Conservation (phyloP, 106 monocot species). For the Dendrobium chrysotoxum region DNA sequence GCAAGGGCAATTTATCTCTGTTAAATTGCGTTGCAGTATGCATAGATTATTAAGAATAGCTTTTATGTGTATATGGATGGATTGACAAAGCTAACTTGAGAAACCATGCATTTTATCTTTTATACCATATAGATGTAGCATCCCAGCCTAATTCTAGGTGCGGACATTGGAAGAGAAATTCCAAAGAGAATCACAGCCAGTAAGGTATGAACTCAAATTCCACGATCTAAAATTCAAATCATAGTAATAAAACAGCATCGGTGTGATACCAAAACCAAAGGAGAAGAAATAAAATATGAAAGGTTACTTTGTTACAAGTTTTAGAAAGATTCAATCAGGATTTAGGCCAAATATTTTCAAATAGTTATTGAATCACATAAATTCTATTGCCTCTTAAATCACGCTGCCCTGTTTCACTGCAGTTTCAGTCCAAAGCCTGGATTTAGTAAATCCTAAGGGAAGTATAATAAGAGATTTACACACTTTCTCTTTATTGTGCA, state of each 20-base stretch:
- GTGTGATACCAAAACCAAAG: background rate
- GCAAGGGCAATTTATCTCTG: background rate
- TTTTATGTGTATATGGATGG: background rate
- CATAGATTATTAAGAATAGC: background rate
- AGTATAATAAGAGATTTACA: too few relatives aligned
- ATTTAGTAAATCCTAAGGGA: too few relatives aligned
- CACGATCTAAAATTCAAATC: background rate
- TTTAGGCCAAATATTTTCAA: too few relatives aligned
- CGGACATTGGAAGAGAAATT: background rate
- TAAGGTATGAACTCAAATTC: background rate
- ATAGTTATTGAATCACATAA: too few relatives aligned
- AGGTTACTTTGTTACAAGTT: too few relatives aligned
- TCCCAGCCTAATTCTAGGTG: background rate
- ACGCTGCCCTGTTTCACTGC: too few relatives aligned
- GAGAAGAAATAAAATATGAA: too few relatives aligned
- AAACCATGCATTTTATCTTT: background rate
- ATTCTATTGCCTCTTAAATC: too few relatives aligned
- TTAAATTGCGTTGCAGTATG: background rate
- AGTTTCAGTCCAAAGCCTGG: too few relatives aligned
- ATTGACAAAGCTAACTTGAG: background rate
- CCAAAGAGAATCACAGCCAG: background rate
- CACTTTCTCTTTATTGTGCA: too few relatives aligned
- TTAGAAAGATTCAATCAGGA: too few relatives aligned
- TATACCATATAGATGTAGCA: background rate
- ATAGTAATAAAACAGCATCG: background rate